Conservation (phyloP, 768 basidiomycete genomes). For the Trametes cinnabarina region DNA sequence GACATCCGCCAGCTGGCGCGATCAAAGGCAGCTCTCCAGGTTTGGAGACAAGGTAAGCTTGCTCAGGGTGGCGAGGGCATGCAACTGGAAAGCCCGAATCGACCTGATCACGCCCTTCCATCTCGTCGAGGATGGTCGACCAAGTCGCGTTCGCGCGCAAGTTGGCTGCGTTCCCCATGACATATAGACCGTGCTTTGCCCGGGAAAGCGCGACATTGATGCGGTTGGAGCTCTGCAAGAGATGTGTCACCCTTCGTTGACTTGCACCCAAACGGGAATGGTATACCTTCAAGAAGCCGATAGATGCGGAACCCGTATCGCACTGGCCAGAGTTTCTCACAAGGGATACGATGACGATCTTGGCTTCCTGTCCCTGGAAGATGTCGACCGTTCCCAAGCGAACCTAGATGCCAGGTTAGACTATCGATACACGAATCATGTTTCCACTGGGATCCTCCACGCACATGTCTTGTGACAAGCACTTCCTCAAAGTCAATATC, state of each 20-base stretch:
- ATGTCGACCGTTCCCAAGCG: conserved; percentile 74
- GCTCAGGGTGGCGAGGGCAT: conserved; percentile 55
- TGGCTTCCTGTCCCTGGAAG: conserved; percentile 72
- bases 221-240: conserved; percentile 8
- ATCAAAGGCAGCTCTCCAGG: conserved; percentile 51
- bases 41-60: conserved; percentile 38
- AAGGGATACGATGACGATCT: conserved; percentile 72
- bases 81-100: conserved; percentile 55
- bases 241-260: neutral
- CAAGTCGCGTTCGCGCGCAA: conserved; percentile 55
- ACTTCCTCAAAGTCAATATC: conserved; percentile 43
- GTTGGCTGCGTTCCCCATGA: conserved; percentile 65
- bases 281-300: conserved; percentile 72
- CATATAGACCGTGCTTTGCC: conserved; percentile 70
- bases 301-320: conserved; percentile 29
- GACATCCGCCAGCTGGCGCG: conserved; percentile 63
- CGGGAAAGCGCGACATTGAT: conserved; percentile 65
- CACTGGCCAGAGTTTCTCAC: conserved; percentile 62
- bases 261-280: conserved; percentile 13
- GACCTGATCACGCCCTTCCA: conserved; percentile 45
- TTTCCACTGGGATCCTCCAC: too few species aligned
- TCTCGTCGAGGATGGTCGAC: conserved; percentile 54
- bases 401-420: conserved; percentile 46
- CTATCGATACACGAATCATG: too few species aligned
- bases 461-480: conserved; percentile 51